phyloP scores from a whole-genome alignment of 106 monocot species.

The Chionographis japonica region DNA sequence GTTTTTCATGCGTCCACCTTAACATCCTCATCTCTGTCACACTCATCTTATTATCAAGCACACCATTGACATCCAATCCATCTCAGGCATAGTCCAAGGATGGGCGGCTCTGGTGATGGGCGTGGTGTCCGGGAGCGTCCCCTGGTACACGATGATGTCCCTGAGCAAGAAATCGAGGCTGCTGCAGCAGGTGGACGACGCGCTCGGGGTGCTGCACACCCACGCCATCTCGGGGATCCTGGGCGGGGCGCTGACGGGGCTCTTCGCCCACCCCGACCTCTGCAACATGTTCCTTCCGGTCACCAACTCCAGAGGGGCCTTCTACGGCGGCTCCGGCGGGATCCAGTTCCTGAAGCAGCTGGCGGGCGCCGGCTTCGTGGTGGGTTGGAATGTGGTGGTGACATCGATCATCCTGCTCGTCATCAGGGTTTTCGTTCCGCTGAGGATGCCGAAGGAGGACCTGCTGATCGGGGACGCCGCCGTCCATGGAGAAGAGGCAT shows the following conservation, averaged over 20 bases:
- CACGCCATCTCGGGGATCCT: constrained; percentile 2
- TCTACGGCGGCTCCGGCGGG: constrained; percentile 19
- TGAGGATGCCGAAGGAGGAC: constrained; percentile 24
- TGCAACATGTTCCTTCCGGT: constrained; percentile 21
- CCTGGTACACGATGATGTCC: constrained; percentile 35
- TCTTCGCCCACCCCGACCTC: constrained; percentile 17
- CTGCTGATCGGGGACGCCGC: constrained; percentile 29
- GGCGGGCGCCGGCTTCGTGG: constrained; percentile 19
- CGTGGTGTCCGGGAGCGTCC: constrained; percentile 19
- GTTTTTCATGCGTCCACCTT: too few relatives aligned
- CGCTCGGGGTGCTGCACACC: not conserved
- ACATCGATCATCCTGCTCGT: constrained; percentile 9
- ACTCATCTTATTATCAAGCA: too few relatives aligned
- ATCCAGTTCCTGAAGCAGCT: constrained; percentile 23
- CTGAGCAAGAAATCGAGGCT: constrained; percentile 16
- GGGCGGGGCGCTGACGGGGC: not conserved
- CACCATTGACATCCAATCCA: too few relatives aligned
- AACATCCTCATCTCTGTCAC: not conserved
- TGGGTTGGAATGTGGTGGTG: constrained; percentile 20
- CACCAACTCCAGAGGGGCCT: constrained; percentile 8
- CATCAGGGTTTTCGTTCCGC: constrained; percentile 11
- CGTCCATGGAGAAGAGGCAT: constrained; percentile 35
- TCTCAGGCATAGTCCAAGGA: constrained; percentile 24
- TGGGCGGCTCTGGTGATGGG: constrained; percentile 41
- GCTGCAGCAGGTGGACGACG: constrained; percentile 14